These are phyloP conservation scores for Fusarium buharicum DNA, from an alignment of 2,329 filamentous ascomycete species.

Conservation along the genomic window DNA sequence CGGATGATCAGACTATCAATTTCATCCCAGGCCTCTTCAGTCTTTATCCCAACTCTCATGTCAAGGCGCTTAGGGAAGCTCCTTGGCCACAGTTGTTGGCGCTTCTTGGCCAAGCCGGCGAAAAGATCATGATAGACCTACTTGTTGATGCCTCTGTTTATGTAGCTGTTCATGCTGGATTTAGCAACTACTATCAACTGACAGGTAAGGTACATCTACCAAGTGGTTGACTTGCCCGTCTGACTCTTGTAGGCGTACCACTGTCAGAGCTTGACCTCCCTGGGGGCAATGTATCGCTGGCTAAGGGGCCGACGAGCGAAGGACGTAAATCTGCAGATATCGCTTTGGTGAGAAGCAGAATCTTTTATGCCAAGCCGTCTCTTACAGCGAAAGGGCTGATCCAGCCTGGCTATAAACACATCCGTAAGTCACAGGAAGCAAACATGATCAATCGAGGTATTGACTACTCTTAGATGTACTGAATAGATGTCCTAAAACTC, in stretches of 20 bases:
- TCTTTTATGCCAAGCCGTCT: conserved; percentile 83
- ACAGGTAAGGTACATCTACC: conserved; percentile 67
- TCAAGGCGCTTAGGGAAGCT: conserved; percentile 71
- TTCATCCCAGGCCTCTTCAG: conserved; percentile 73
- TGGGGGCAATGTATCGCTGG: conserved; percentile 20
- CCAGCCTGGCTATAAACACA: conserved; percentile 80
- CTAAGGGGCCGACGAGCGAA: neutral
- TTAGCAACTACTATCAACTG: conserved; percentile 78
- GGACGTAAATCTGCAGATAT: conserved; percentile 66
- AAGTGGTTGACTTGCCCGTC: neutral
- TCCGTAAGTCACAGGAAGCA: conserved; percentile 68
- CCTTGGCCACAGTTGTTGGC: conserved; percentile 81
- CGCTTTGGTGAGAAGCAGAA: conserved; percentile 80
- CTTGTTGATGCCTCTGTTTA: conserved; percentile 84
- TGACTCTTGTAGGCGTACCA: conserved; percentile 56
- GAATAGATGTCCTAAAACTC: conserved; percentile 68
- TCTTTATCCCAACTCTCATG: conserved; percentile 75
- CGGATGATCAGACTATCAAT: conserved; percentile 47
- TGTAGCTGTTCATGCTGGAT: conserved; percentile 65
- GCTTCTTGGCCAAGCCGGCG: conserved; percentile 78
- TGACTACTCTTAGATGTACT: conserved; percentile 72
- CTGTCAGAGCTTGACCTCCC: conserved; percentile 58
- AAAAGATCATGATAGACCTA: conserved; percentile 80
- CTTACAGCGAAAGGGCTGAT: conserved; percentile 75
- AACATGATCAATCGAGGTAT: neutral